These are phyloP conservation scores for Kwoniella pini DNA, from an alignment of 768 basidiomycete species.

Conservation along the genomic window DNA sequence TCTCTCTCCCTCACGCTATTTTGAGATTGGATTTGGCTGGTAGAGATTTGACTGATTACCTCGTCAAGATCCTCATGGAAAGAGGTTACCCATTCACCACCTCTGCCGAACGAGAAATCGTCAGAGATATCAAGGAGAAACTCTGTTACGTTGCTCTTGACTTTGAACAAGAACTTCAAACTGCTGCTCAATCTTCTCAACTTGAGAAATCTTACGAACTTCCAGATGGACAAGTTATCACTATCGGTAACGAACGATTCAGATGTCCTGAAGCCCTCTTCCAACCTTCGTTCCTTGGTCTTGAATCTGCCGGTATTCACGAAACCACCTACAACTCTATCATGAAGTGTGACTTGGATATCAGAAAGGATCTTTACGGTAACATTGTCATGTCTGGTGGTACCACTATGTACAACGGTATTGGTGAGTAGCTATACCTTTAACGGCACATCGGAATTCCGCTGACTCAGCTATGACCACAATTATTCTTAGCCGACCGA, in stretches of 20 bases:
- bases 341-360: conserved; percentile 61
- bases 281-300: conserved; percentile 73
- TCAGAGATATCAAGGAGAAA: conserved; percentile 97
- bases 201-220: conserved; percentile 93
- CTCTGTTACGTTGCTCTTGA: conserved; percentile 92
- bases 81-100: conserved; percentile 94
- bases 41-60: conserved; percentile 73
- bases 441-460: neutral
- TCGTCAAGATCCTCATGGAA: conserved; percentile 62
- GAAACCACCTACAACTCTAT: conserved; percentile 82
- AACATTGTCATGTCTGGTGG: conserved; percentile 88
- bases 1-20: conserved; percentile 87
- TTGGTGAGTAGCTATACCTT: conserved; percentile 54
- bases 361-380: conserved; percentile 71
- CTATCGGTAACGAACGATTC: conserved; percentile 90
- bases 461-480: neutral
- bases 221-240: conserved; percentile 91
- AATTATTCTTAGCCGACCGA: conserved; percentile 64
- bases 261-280: conserved; percentile 63
- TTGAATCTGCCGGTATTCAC: conserved; percentile 88
- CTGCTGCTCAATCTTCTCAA: conserved; percentile 81
- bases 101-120: conserved; percentile 89
- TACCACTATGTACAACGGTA: conserved; percentile 95
- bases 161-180: conserved; percentile 90
- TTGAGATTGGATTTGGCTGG: conserved; percentile 87